A percentile compares a stretch with the other conserved stretches of the same genome.
Evolutionary conservation across 768 basidiomycete species (phyloP).

Genomic region (Saitozyma sp.): DNA sequence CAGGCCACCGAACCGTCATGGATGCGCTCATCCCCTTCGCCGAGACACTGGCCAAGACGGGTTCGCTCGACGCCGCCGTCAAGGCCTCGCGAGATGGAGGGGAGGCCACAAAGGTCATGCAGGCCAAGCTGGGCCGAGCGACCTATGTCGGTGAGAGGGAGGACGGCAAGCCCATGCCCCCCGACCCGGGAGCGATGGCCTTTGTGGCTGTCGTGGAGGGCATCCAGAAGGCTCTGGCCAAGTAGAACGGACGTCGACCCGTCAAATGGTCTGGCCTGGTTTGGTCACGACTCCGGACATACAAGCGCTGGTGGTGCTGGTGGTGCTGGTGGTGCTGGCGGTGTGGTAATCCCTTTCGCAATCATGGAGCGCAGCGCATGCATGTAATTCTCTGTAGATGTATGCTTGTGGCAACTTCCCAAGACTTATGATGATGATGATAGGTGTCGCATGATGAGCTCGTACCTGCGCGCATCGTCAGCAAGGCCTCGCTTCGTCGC

Average conservation of each 20-base stretch:
- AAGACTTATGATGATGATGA: too few relatives aligned
- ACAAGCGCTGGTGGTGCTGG: too few relatives aligned
- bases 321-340: too few relatives aligned
- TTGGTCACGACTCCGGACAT: too few relatives aligned
- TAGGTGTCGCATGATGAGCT: slow-evolving; percentile 55
- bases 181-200: slow-evolving; percentile 51
- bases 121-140: slow-evolving; percentile 47
- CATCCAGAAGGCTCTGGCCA: slow-evolving; percentile 29
- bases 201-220: slow-evolving; percentile 43
- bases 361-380: too few relatives aligned
- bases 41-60: slow-evolving; percentile 32
- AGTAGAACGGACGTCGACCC: background rate
- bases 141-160: slow-evolving; percentile 43
- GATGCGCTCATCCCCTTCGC: slow-evolving; percentile 51
- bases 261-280: too few relatives aligned
- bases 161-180: slow-evolving; percentile 37
- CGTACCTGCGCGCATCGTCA: slow-evolving; percentile 52
- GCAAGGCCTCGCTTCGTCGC: background rate
- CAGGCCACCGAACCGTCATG: slow-evolving; percentile 50
- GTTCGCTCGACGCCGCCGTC: slow-evolving; percentile 33
- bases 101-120: slow-evolving; percentile 33
- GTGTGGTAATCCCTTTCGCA: too few relatives aligned
- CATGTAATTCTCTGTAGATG: too few relatives aligned
- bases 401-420: too few relatives aligned
- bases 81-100: slow-evolving; percentile 37